Conservation (phyloP, 2,329 filamentous ascomycete species). For the Cordyceps pruinosa region DNA sequence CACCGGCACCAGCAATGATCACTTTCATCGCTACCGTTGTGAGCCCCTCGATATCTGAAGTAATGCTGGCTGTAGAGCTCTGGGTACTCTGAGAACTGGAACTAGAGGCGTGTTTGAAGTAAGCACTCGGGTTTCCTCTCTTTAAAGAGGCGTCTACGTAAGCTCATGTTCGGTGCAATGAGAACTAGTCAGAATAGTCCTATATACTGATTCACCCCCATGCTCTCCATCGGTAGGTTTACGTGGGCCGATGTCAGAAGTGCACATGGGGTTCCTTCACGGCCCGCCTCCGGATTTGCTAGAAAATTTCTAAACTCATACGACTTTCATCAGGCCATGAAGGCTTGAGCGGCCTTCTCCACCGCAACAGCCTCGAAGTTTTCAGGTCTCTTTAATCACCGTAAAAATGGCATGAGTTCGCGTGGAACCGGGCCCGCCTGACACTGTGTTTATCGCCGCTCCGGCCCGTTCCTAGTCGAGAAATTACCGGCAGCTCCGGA, state of each 20-base stretch:
- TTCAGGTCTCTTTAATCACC: not conserved
- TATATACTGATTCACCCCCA: not conserved
- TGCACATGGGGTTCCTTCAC: not conserved
- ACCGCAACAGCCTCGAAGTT: not conserved
- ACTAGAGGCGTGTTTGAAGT: not conserved
- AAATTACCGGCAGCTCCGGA: not conserved
- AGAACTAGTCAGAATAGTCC: not conserved
- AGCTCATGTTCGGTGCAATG: not conserved
- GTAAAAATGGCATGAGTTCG: constrained; percentile 5
- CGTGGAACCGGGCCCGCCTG: not conserved
- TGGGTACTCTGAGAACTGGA: not conserved
- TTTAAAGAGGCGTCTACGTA: not conserved
- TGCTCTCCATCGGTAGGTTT: not conserved
- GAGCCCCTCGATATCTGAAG: not conserved
- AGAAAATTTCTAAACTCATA: constrained; percentile 1
- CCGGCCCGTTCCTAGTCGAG: not conserved
- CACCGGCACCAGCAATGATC: constrained; percentile 7
- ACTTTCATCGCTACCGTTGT: not conserved
- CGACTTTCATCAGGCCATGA: constrained; percentile 5
- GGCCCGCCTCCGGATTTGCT: not conserved
- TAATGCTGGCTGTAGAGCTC: not conserved
- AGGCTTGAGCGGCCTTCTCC: not conserved
- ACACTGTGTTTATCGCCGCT: not conserved
- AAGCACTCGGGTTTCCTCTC: not conserved
- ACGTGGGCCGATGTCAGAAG: not conserved